Conservation (phyloP, 306 rosid species). For the Sechiopsis laciniata region DNA sequence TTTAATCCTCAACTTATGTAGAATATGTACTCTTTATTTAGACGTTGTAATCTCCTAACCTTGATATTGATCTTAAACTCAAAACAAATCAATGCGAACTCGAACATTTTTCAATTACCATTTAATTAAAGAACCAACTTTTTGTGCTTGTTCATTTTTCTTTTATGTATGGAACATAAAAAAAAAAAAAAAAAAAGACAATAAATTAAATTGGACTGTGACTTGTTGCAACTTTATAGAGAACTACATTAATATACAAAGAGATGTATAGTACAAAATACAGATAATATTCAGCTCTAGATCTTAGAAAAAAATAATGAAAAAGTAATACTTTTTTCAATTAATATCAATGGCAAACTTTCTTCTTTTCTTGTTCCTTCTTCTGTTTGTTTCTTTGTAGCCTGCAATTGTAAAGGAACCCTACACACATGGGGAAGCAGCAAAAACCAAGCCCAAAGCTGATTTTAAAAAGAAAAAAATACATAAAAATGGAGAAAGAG, state of each 20-base stretch:
- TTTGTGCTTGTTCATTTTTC: no score
- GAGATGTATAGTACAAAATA: neutral
- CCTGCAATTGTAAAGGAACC: conserved; percentile 20
- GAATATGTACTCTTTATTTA: no score
- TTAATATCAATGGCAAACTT: neutral
- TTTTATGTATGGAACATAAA: neutral
- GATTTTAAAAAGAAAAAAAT: neutral
- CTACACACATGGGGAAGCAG: conserved; percentile 24
- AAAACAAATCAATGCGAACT: neutral
- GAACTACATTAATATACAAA: conserved; percentile 12
- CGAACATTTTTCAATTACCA: no score
- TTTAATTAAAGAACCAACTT: neutral
- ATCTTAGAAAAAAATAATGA: neutral
- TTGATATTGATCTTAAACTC: no score
- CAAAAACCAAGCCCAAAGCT: neutral
- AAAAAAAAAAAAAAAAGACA: neutral
- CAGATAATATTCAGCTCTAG: neutral
- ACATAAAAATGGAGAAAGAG: neutral
- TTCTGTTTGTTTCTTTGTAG: conserved; percentile 22
- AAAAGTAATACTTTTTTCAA: neutral
- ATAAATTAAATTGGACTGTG: neutral
- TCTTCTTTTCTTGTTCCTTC: conserved; percentile 10
- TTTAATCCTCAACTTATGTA: no score
- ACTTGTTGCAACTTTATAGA: conserved; percentile 2
- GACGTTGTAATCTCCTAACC: no score